Evolutionary conservation across 1,139 yeast genomes (phyloP).

Genomic region (Debaryomyces singareniensis): DNA sequence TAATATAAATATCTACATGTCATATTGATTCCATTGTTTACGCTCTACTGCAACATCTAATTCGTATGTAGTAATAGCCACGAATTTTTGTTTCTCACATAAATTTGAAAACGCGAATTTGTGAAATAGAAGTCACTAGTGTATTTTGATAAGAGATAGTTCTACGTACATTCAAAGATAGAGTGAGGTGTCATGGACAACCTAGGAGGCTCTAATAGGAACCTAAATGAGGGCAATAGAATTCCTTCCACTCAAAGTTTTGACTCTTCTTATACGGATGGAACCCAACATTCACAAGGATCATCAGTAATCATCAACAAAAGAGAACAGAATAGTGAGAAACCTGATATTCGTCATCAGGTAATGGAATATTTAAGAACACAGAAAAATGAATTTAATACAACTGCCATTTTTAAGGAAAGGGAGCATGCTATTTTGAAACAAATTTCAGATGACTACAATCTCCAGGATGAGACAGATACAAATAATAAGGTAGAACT

Average conservation of each 20-base stretch:
- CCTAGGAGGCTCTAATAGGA: not conserved
- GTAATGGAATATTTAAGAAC: constrained; percentile 25
- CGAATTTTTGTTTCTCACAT: no score
- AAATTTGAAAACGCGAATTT: no score
- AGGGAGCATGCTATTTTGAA: constrained; percentile 15
- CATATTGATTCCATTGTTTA: no score
- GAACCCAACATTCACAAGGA: constrained; percentile 16
- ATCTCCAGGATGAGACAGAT: not conserved
- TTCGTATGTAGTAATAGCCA: no score
- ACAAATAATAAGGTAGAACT: not conserved
- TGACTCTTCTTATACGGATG: constrained; percentile 19
- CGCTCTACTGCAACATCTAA: no score
- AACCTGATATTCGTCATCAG: constrained; percentile 22
- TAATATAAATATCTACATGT: no score
- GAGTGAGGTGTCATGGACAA: no score
- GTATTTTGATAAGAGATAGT: no score
- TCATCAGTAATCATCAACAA: constrained; percentile 28
- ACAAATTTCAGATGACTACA: constrained; percentile 1
- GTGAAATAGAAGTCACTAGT: no score
- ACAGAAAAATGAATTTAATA: constrained; percentile 12
- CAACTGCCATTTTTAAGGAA: constrained; percentile 27
- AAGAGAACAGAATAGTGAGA: constrained; percentile 22
- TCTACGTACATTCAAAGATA: no score
- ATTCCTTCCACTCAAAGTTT: constrained; percentile 23
- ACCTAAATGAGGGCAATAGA: constrained; percentile 19